phyloP scores from a whole-genome alignment of 306 rosid genomes.

The Vicia faba region DNA sequence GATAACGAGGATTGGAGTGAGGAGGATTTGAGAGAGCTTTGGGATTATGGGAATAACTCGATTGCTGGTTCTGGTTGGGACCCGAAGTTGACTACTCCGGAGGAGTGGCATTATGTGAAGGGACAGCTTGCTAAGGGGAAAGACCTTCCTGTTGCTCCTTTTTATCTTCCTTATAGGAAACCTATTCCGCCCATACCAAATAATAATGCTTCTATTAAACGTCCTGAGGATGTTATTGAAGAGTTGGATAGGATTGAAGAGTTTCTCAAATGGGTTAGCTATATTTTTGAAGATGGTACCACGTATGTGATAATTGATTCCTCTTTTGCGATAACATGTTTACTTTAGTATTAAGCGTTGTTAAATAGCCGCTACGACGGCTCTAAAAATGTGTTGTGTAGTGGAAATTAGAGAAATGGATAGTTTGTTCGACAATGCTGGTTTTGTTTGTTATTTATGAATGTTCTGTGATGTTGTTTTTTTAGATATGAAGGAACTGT shows the following conservation, averaged over 20 bases:
- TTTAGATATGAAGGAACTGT: constrained; percentile 91
- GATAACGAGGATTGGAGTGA: constrained; percentile 81
- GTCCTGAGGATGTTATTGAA: constrained; percentile 62
- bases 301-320: constrained; percentile 48
- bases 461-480: background rate
- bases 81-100: constrained; percentile 65
- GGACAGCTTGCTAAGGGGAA: constrained; percentile 47
- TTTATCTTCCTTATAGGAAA: constrained; percentile 73
- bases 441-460: background rate
- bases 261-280: constrained; percentile 94
- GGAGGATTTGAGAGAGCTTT: constrained; percentile 70
- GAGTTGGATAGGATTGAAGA: constrained; percentile 97
- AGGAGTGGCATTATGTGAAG: constrained; percentile 63
- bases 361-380: too few relatives aligned
- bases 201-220: constrained; percentile 52
- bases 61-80: constrained; percentile 84
- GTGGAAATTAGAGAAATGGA: too few relatives aligned
- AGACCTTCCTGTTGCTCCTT: constrained; percentile 72
- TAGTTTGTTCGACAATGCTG: background rate
- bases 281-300: constrained; percentile 80
- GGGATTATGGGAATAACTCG: constrained; percentile 63
- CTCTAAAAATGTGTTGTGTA: too few relatives aligned
- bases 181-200: constrained; percentile 63
- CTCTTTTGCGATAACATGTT: too few relatives aligned
- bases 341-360: too few relatives aligned